Evolutionary conservation across 306 rosid species (phyloP).

Genomic region (Lupinus albus): DNA sequence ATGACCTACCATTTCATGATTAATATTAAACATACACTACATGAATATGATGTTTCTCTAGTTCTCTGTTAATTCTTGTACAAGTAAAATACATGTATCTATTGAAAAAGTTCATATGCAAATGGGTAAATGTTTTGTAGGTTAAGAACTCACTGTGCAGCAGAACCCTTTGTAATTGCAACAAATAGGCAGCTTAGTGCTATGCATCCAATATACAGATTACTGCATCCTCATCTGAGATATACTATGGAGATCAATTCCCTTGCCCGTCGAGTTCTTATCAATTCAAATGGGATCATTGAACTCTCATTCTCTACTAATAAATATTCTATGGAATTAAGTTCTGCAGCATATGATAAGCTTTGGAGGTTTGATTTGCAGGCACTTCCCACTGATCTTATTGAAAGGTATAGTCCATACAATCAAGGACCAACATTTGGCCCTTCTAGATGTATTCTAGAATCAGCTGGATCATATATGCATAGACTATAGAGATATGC

Average conservation of each 20-base stretch:
- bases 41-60: no score
- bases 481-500: no score
- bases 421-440: not conserved
- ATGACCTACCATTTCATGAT: not conserved
- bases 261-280: constrained; percentile 46
- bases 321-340: constrained; percentile 52
- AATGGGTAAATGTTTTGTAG: constrained; percentile 42
- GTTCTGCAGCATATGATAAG: constrained; percentile 45
- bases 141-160: constrained; percentile 50
- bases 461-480: no score
- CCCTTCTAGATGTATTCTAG: no score
- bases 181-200: constrained; percentile 52
- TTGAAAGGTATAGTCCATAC: constrained; percentile 40
- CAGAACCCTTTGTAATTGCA: constrained; percentile 54
- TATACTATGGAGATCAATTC: constrained; percentile 51
- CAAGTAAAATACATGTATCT: no score
- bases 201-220: constrained; percentile 54
- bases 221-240: constrained; percentile 56
- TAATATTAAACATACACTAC: no score
- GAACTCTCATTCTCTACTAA: constrained; percentile 42
- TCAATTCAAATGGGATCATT: constrained; percentile 49
- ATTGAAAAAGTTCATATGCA: no score
- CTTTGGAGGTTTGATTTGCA: constrained; percentile 54
- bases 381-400: constrained; percentile 51
- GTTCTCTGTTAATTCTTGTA: no score